Percentiles rank a stretch among this genome's conserved stretches.
These are phyloP conservation scores for Rhizoctonia solani DNA, from an alignment of 1,284 basidiomycete genomes.

Conservation along the genomic window DNA sequence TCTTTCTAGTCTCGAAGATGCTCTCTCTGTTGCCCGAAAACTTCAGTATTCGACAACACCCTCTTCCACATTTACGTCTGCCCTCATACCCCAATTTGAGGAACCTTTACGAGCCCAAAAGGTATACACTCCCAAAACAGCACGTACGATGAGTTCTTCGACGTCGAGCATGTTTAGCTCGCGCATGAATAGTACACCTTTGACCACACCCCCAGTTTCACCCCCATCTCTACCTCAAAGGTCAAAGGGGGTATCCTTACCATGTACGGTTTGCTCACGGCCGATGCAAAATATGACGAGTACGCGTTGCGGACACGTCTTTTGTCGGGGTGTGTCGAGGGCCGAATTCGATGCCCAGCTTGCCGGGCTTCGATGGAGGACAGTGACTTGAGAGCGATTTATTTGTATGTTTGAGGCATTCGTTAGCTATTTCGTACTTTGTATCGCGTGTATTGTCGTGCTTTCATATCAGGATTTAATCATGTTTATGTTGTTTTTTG, in stretches of 20 bases:
- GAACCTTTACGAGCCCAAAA: neutral
- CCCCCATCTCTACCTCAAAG: constrained; percentile 1
- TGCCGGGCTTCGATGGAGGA: constrained; percentile 4
- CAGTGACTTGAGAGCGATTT: constrained; percentile 22
- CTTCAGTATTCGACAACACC: neutral
- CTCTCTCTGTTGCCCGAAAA: constrained; percentile 4
- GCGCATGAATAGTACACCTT: neutral
- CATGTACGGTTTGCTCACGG: constrained; percentile 19
- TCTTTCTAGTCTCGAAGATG: constrained; percentile 12
- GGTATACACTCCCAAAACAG: constrained; percentile 4
- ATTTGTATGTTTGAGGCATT: constrained; percentile 12
- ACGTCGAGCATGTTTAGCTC: constrained; percentile 25
- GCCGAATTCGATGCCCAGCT: constrained; percentile 12
- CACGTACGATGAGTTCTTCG: constrained; percentile 13
- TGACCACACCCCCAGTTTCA: constrained; percentile 26
- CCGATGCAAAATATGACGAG: constrained; percentile 30
- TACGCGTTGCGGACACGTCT: constrained; percentile 25
- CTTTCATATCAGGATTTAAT: neutral
- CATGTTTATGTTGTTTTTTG: constrained; percentile 13
- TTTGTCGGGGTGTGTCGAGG: constrained; percentile 24
- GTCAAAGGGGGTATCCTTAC: neutral
- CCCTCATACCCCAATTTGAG: neutral
- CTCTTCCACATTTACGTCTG: neutral
- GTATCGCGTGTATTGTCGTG: neutral
- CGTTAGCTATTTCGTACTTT: neutral